Evolutionary conservation across 2,329 filamentous ascomycete genomes (phyloP), one percentile per base, ranked within the genome.

Genomic region (Cytospora mali): DNA sequence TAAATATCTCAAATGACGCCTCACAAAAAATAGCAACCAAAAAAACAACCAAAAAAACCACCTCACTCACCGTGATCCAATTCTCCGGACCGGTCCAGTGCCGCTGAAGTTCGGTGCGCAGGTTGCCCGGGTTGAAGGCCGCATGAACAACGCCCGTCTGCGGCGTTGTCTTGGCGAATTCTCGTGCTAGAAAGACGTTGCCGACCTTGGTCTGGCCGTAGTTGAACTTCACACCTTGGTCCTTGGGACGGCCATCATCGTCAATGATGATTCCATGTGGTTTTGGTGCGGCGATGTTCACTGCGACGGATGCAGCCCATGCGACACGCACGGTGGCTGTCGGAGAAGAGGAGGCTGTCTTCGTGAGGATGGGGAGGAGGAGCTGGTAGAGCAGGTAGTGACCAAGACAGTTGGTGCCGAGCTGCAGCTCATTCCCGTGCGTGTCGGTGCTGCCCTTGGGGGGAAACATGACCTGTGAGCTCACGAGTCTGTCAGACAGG

Each of bases 101-200:
- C 52, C 60, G 48, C 49, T 62, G 60, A 25, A 62, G 14, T 16
- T 58, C 54, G 13, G 69, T 66, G 52, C 51, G 58, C 35, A 71
- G 56, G 27, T 71, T 69, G 11, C 69, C 68, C 18, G 69, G 69
- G 49, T 71, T 71, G 35, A 69, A 68, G 13, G 63, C 62, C 0
- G 58, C 66, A 51, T 68, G 65, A 25, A 70, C 65, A 16, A 70
- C 46, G 28, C 67, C 68, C 9, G 55, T 68, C 61, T 67, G 27
- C 14, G 58, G 48, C 7, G 62, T 68, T 7, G 3, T 62, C 39
- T 67, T 64, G 21, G 69, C 67, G 29, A 68, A 58, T 23, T 68
- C 58, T 13, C 66, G 54, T 25, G 66, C 68, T 0, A 70, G 23
- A 39, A 70, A 69, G 14, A 61, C 66, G 50, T 66, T 69, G 48